Evolutionary conservation across 805 yeast species (phyloP), one percentile per base, ranked within the genome.

Genomic region (Jamesozyma gamospora): DNA sequence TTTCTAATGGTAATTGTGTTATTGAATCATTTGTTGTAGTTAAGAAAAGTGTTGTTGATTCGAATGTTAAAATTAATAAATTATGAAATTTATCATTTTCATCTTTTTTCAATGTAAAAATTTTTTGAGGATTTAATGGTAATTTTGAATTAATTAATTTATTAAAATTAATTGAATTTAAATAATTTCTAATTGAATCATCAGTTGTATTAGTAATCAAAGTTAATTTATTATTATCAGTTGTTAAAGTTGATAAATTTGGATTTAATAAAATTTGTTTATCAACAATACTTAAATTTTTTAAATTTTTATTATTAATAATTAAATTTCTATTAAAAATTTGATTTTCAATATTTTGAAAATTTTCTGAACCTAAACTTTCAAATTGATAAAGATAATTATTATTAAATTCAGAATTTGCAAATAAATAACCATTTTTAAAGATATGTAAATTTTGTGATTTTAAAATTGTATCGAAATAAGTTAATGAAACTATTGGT

Each of bases 341-440:
- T 6, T 6, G 5, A 6, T 21, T 21, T 21, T 21, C 24, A 21
- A 6, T 29, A n/a, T 34, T 27, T 21, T 37, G 12, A 18, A 18
- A 19, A 3, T 63, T 63, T 28, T 61, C 63, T 1, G 70, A 78
- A 1, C 94, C 95, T 34, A 87, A 62, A 36, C 72, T 72, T 45
- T 81, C 85, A 51, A 90, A 82, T 55, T 86, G 95, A 51, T 79
- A 84, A n/a, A 83, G 64, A 15, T 65, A 58, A 50, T 79, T 83
- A 51, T 80, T 77, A 24, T 80, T 77, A 41, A 65, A 58, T 41
- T 79, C 79, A 8, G 77, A 64, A 44, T 79, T 77, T 1, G 80
- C 82, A 55, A 75, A 83, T 28, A 90, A 50, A 47, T 77, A 82
- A 0, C 97, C 98, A 6, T 82, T 71, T 46, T 72, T 79, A 45